Evolutionary conservation across 148 eudicot genomes (phyloP).

Genomic region (Chenopodium berlandieri): DNA sequence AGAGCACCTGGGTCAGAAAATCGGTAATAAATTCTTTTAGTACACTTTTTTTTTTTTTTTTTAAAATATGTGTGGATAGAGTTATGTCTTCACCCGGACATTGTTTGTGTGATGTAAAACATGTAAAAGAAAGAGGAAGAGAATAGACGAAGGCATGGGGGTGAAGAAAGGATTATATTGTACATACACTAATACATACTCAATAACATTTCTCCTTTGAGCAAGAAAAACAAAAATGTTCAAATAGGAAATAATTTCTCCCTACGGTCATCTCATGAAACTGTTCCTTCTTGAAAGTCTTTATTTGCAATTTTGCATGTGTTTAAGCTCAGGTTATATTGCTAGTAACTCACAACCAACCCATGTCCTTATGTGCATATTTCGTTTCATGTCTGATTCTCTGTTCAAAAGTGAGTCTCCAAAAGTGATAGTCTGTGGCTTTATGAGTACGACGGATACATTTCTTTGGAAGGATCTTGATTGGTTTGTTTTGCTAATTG

Average conservation of each 20-base stretch:
- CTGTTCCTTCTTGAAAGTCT: background rate
- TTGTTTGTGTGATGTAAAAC: background rate
- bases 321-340: background rate
- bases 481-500: slow-evolving; percentile 19
- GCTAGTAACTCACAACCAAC: background rate
- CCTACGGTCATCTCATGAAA: background rate
- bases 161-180: background rate
- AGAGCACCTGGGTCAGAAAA: background rate
- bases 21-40: no score
- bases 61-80: background rate
- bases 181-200: no score
- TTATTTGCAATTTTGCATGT: background rate
- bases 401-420: no score
- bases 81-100: no score
- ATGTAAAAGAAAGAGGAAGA: background rate
- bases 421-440: background rate
- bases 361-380: background rate
- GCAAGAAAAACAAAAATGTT: no score
- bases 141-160: background rate
- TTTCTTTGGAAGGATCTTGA: slow-evolving; percentile 1
- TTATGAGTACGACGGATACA: background rate
- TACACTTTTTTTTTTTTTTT: no score
- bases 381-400: background rate
- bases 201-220: no score
- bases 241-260: background rate